Conservation (phyloP, 257 asterid species). For the Coffea eugenioides region DNA sequence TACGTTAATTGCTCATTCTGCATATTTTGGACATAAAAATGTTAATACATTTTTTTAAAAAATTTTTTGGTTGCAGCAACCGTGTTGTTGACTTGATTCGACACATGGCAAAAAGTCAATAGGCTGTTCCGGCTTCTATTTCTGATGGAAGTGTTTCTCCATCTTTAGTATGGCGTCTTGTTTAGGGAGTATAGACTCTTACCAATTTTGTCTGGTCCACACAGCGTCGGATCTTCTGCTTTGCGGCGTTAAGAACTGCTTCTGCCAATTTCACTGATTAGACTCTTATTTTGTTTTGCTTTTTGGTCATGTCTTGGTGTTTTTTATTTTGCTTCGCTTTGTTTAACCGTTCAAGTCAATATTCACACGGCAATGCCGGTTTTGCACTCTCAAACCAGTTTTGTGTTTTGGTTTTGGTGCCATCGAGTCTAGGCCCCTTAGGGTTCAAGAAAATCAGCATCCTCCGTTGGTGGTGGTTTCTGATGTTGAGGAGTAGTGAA, state of each 20-base stretch:
- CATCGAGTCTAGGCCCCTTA: no score
- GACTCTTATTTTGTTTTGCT: not conserved
- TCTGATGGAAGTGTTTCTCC: not conserved
- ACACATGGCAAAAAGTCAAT: constrained; percentile 49
- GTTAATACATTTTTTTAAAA: not conserved
- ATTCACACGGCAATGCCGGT: not conserved
- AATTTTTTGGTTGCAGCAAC: constrained; percentile 45
- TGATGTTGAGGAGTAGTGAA: no score
- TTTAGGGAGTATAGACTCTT: not conserved
- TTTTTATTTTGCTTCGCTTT: not conserved
- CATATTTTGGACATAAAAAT: not conserved
- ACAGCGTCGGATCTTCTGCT: not conserved
- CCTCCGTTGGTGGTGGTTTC: no score
- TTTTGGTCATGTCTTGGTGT: not conserved
- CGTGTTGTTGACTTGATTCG: constrained; percentile 73
- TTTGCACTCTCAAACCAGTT: not conserved
- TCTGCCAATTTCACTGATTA: not conserved
- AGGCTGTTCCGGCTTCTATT: not conserved
- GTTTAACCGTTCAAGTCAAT: not conserved
- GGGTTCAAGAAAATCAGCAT: no score
- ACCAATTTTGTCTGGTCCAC: not conserved
- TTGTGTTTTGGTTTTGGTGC: no score
- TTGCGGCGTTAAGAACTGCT: no score
- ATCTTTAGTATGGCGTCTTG: not conserved
- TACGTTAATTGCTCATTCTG: not conserved